Base-by-base conservation (phyloP, 2,329 filamentous ascomycete species). In the Aspergillus flavus region DNA sequence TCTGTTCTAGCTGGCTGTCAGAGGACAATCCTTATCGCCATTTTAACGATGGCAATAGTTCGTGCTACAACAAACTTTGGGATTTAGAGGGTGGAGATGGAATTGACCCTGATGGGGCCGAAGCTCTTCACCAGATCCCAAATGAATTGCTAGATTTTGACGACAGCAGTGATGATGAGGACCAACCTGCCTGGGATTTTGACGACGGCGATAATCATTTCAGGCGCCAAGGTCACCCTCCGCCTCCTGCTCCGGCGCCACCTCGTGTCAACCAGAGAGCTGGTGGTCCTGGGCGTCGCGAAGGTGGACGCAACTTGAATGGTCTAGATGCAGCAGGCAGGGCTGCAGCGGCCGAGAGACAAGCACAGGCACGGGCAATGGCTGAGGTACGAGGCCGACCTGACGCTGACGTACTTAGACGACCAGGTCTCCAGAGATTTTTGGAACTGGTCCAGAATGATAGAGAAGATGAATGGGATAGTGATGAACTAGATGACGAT, bases 41-140 rank as follows among this genome's bases (percentile, higher is more conserved):
- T 76, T 99, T 94, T 81, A 97, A 97, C 73, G 84, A 87, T 32
- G 79, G 81, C 58, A 82, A 85, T 19, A 91, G 87, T 1, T 82
- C 82, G 12, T 99, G 95, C 75, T 96, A 90, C 72, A 91, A 91
- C 84, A 88, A 92, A 4, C 82, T 99, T 3, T 98, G 94, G 93
- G 95, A 97, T 72, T 80, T 96, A 28, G 92, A 96, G 76, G 88
- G 86, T 53, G 94, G 94, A 0, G 93, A 97, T 69, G 85, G 81
- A 1, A 62, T 76, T n/a, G 69, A 81, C 41, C 76, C 75, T 0
- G 78, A 80, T 56, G 74, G 80, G 6, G 75, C 79, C n/a, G 78
- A 78, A 52, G 76, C 71, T 50, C 65, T 78, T 4, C 76, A 78
- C 61, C 74, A 67, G 74, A 83, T 71, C 75, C 78, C 64, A 72